Conservation (phyloP, 176 grass and related monocot genomes). For the Hsuehochloa calcarea region DNA sequence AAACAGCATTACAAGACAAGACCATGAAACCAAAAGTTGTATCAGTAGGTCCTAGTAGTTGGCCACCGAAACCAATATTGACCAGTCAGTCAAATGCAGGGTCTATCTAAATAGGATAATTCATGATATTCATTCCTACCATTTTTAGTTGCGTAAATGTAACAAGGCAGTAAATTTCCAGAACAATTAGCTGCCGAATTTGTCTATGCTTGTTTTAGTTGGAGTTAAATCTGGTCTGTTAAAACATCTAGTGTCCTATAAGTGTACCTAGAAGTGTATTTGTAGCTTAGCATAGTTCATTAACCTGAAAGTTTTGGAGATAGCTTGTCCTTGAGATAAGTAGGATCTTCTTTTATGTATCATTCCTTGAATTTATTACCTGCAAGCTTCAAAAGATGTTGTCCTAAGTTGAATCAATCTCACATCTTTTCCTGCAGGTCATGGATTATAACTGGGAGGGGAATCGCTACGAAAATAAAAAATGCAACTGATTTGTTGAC, state of each 20-base stretch:
- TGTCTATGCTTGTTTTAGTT: neutral
- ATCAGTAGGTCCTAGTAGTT: neutral
- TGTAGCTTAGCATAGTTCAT: neutral
- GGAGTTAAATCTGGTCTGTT: neutral
- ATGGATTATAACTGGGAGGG: constrained; percentile 60
- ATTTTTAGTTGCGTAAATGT: neutral
- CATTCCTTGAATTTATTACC: neutral
- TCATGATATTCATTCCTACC: neutral
- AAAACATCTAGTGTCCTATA: neutral
- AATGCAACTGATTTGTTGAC: constrained; percentile 6
- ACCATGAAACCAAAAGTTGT: neutral
- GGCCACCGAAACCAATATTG: neutral
- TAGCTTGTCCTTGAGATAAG: neutral
- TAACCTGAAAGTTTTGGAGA: neutral
- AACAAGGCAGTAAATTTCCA: neutral
- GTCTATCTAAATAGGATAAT: neutral
- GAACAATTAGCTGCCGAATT: neutral
- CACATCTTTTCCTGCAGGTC: constrained; percentile 41
- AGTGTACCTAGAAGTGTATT: neutral
- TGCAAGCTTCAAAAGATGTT: neutral
- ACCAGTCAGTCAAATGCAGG: neutral
- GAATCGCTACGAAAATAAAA: constrained; percentile 57
- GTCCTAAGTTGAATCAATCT: neutral
- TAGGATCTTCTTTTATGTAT: neutral
- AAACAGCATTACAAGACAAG: neutral